phyloP scores from a whole-genome alignment of 2,329 filamentous ascomycete genomes.

The Colletotrichum sp. region DNA sequence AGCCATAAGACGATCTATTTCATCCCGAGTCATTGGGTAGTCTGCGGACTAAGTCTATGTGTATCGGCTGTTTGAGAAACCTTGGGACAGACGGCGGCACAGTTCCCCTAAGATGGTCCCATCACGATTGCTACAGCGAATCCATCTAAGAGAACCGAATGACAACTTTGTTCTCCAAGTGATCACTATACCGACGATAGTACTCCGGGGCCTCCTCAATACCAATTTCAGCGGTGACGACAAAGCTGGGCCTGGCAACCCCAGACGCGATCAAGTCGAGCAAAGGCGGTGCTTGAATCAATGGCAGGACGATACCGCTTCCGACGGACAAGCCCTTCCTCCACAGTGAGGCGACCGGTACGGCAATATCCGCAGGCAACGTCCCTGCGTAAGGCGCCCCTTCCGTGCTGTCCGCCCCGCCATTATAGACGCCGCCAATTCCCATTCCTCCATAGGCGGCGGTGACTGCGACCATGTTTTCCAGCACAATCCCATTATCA shows the following conservation, averaged over 20 bases:
- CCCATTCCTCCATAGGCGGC: slow-evolving; percentile 24
- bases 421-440: slow-evolving; percentile 23
- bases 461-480: slow-evolving; percentile 19
- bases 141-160: slow-evolving; percentile 49
- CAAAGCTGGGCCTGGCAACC: neutral
- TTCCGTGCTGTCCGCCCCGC: neutral
- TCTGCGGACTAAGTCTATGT: too few relatives aligned
- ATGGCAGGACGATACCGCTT: neutral
- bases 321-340: neutral
- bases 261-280: neutral
- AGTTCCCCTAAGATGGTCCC: neutral
- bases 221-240: neutral
- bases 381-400: slow-evolving; percentile 15
- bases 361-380: slow-evolving; percentile 3
- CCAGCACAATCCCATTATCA: slow-evolving; percentile 19
- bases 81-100: too few relatives aligned
- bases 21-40: neutral
- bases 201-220: neutral
- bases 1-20: neutral
- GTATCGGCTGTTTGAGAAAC: neutral
- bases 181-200: neutral
- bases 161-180: neutral
- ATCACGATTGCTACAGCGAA: neutral
- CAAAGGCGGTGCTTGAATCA: neutral
- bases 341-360: slow-evolving; percentile 24